phyloP scores from a whole-genome alignment of 2,329 filamentous ascomycete species.

The Colletotrichum sp. region DNA sequence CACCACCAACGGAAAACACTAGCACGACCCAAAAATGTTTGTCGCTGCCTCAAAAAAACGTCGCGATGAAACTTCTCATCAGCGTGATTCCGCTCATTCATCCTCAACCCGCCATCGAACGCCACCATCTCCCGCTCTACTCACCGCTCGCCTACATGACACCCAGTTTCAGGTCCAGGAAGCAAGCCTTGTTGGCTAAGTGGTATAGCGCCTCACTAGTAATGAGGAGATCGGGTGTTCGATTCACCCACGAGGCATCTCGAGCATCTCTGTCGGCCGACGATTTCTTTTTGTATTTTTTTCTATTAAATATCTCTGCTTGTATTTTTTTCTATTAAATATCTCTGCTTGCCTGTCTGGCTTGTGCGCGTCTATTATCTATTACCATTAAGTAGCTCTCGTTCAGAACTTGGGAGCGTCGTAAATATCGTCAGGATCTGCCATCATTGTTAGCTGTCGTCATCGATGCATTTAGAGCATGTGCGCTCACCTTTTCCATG shows the following conservation, averaged over 20 bases:
- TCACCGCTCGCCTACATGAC: neutral
- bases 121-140: neutral
- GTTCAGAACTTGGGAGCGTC: slow-evolving; percentile 47
- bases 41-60: rapidly evolving
- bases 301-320: neutral
- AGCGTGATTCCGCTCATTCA: rapidly evolving
- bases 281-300: neutral
- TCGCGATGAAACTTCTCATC: neutral
- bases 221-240: slow-evolving; percentile 26
- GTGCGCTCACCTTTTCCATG: slow-evolving; percentile 55
- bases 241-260: slow-evolving; percentile 23
- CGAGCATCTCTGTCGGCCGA: rapidly evolving
- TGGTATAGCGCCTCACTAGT: slow-evolving; percentile 26
- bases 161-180: no score
- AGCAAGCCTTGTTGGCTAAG: slow-evolving; percentile 23
- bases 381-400: neutral
- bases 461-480: neutral
- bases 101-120: neutral
- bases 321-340: neutral
- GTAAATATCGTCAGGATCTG: slow-evolving; percentile 59
- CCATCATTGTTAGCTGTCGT: slow-evolving; percentile 1
- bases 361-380: neutral
- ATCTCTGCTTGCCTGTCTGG: neutral
- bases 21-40: neutral
- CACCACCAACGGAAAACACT: neutral